Evolutionary conservation across 2,329 filamentous ascomycete genomes (phyloP).

Genomic region (Pseudocercospora crystallina): DNA sequence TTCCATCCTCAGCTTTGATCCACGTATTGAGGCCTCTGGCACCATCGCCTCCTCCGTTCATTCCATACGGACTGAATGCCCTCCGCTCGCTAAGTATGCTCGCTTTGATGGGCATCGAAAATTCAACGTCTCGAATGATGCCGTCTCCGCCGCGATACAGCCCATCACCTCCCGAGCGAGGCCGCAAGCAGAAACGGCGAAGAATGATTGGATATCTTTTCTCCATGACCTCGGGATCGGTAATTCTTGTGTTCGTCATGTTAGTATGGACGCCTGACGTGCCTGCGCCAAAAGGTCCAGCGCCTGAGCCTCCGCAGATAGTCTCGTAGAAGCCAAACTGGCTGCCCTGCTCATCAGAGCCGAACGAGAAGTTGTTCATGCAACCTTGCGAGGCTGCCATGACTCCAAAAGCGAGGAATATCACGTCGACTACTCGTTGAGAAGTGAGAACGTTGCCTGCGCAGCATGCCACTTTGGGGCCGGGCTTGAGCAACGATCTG

Average conservation of each 20-base stretch:
- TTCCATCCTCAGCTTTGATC: conserved; percentile 25
- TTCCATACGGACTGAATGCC: conserved; percentile 35
- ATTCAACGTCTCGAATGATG: conserved; percentile 34
- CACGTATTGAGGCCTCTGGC: conserved; percentile 31
- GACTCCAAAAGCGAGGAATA: conserved; percentile 34
- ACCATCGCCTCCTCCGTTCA: conserved; percentile 35
- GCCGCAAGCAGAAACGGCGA: conserved; percentile 32
- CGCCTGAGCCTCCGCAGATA: conserved; percentile 38
- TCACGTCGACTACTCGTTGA: conserved; percentile 35
- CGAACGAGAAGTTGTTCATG: conserved; percentile 35
- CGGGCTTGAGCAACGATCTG: conserved; percentile 32
- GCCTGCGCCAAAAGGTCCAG: conserved; percentile 35
- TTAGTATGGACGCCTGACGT: conserved; percentile 36
- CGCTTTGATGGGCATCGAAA: conserved; percentile 27
- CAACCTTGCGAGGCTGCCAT: conserved; percentile 33
- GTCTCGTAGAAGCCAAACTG: conserved; percentile 38
- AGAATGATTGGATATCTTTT: conserved; percentile 37
- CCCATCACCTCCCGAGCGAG: conserved; percentile 33
- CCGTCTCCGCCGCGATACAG: conserved; percentile 34
- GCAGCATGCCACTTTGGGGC: conserved; percentile 29
- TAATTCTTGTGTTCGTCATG: conserved; percentile 41
- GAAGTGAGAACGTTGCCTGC: conserved; percentile 34
- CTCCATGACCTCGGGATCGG: conserved; percentile 38
- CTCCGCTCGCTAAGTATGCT: conserved; percentile 36
- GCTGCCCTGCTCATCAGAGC: conserved; percentile 28